phyloP scores from a whole-genome alignment of 208 protist genomes.

The Borovskyia barvae region DNA sequence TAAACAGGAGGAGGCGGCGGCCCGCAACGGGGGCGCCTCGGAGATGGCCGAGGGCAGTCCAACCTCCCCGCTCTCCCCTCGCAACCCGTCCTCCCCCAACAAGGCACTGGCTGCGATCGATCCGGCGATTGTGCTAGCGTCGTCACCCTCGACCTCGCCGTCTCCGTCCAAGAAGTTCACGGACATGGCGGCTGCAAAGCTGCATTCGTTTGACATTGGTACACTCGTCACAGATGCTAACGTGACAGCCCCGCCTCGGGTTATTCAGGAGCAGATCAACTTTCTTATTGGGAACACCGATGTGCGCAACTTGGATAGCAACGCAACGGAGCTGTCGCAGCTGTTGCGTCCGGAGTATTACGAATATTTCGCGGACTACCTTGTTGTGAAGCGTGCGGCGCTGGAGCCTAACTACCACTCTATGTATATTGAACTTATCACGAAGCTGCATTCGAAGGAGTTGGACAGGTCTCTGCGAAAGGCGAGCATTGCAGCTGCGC shows the following conservation, averaged over 20 bases:
- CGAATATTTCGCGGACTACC: slow-evolving; percentile 95
- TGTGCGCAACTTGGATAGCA: slow-evolving; percentile 78
- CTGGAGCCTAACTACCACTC: slow-evolving; percentile 98
- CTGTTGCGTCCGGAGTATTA: slow-evolving; percentile 85
- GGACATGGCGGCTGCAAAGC: slow-evolving; percentile 50
- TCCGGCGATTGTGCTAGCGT: slow-evolving; percentile 66
- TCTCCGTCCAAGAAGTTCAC: slow-evolving; percentile 34
- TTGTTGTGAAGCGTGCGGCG: slow-evolving; percentile 98
- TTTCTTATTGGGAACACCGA: slow-evolving; percentile 93
- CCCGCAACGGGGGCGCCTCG: slow-evolving; percentile 15
- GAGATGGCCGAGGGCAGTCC: slow-evolving; percentile 14
- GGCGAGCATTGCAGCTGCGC: slow-evolving; percentile 85
- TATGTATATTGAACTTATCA: slow-evolving; percentile 90
- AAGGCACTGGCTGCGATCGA: slow-evolving; percentile 43
- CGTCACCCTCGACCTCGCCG: too few species aligned
- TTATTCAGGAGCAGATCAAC: slow-evolving; percentile 92
- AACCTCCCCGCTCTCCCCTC: slow-evolving; percentile 22
- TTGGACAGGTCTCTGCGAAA: slow-evolving; percentile 82
- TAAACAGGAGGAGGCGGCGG: slow-evolving; percentile 60
- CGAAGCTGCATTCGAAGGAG: slow-evolving; percentile 71
- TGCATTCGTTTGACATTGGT: slow-evolving; percentile 87
- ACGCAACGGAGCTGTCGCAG: slow-evolving; percentile 73
- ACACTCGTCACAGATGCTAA: slow-evolving; percentile 70
- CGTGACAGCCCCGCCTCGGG: slow-evolving; percentile 77
- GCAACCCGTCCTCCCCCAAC: slow-evolving; percentile 18